A percentile compares a stretch with the other conserved stretches of the same genome.
Evolutionary conservation across 371 early-diverging fungal genomes (phyloP).

Genomic region (Batkoa obscura): DNA sequence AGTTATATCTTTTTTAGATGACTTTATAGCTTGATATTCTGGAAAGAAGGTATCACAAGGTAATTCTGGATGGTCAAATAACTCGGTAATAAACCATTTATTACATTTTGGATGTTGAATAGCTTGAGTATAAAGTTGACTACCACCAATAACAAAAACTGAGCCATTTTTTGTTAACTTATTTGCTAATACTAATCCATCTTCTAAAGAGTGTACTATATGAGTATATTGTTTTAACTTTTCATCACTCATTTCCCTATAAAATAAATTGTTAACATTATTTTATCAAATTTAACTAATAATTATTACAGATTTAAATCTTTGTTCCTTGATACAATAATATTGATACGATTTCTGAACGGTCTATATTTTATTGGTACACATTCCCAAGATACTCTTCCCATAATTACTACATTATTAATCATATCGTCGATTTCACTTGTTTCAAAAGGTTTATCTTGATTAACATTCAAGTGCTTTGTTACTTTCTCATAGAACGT

Average conservation of each 20-base stretch:
- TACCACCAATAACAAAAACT: slow-evolving; percentile 5
- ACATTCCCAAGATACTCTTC: slow-evolving; percentile 4
- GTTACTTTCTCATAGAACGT: background rate
- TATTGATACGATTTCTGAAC: background rate
- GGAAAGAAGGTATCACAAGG: slow-evolving; percentile 3
- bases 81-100: slow-evolving; percentile 3
- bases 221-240: background rate
- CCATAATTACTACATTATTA: slow-evolving; percentile 5
- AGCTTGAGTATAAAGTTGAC: background rate
- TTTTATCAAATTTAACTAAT: background rate
- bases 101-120: slow-evolving; percentile 1
- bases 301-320: background rate
- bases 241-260: background rate
- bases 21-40: background rate
- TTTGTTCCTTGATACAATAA: slow-evolving; percentile 1
- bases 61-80: background rate
- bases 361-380: background rate
- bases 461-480: background rate
- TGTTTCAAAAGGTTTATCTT: background rate
- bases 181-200: background rate
- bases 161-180: background rate
- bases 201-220: background rate
- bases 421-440: background rate
- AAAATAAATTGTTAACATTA: background rate
- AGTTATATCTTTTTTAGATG: too few relatives aligned